Evolutionary conservation across 441 rosid genomes (phyloP), one percentile per base, ranked within the genome.

Genomic region (Populus hybrid): DNA sequence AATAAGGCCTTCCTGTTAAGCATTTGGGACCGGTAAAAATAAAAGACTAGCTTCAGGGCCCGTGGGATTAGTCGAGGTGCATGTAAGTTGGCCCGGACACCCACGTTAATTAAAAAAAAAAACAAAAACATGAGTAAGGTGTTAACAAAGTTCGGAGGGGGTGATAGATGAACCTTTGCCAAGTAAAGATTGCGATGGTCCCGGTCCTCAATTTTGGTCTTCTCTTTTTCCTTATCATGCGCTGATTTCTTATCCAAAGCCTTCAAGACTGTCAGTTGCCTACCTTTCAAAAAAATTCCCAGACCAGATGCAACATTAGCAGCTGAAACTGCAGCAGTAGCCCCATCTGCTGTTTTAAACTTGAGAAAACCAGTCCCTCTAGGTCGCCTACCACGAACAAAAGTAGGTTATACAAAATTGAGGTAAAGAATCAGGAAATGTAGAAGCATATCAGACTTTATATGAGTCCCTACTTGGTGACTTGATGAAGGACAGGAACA

Each of bases 361-460:
- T 89, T 93, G 85, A 95, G 94, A 82, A 95, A 92, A 74, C 94
- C 99, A 16, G 97, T 91, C 68, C 99, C 99, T 80, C 80, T 87
- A 2, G 98, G 97, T 81, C 98, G 87, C 87, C 98, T 95, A 94
- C 77, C 86, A 88, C 64, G 57, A 66, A 70, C 72, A 85, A 12
- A 70, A 72, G 70, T 61, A 73, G 71, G 71, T 78, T 73, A 38
- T 38, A 70, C 21, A 9, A 69, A 70, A 69, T 69, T 30, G 14
- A 72, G 67, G 46, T 46, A 42, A n/a, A 65, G 69, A 73, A 73
- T 6, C 12, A 78, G 21, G 59, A 74, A 38, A 71, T 35, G 76
- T 11, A 59, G 70, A 77, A 74, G 59, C 59, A 77, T 30, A 70
- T 80, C 67, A 24, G 59, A 75, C 71, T 35, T 75, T 40, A 66